Base-by-base conservation (phyloP, 441 rosid genomes). In the Populus hybrid region DNA sequence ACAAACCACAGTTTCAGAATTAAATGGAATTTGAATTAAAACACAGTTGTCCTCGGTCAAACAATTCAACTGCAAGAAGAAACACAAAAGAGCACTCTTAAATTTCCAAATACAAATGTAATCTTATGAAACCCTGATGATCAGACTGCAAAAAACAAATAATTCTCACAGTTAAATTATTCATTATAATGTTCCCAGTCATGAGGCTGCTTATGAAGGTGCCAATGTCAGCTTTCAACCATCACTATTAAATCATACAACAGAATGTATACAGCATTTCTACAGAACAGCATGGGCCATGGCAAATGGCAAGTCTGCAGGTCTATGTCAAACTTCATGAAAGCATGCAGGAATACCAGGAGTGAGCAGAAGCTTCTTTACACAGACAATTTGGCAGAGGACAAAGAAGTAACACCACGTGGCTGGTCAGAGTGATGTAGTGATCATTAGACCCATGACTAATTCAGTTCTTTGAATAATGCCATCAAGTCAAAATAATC, bases 31-130 rank as follows among this genome's bases (percentile, higher is more conserved):
- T 87, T 88, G 94, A 81, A 97, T 82, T 26, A 89, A 89, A 82
- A 94, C 88, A 85, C 87, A 85, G 78, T 90, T 89, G 74, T 90
- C 97, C 80, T 89, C 94, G 67, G 82, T 83, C 82, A 84, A 82
- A 84, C 85, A 88, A 81, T 83, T 86, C 73, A 90, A 85, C 99
- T 93, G 91, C 89, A 87, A 69, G 40, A 77, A 16, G 69, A 71
- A 84, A 79, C 11, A 77, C 24, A 79, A 70, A 63, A 67, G 66
- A 5, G 35, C 36, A 69, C n/a, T 46, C n/a, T 18, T 64, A 69
- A 79, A 67, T 61, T 70, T 67, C 57, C 76, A 14, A 71, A 80
- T 57, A 35, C 34, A 75, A 73, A 79, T 69, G 21, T 36, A 59
- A 73, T 59, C 40, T 42, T 8, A 68, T 67, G 38, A 80, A 53